Base-by-base conservation (phyloP, 2,329 filamentous ascomycete genomes). In the Colletotrichum spinosum region DNA sequence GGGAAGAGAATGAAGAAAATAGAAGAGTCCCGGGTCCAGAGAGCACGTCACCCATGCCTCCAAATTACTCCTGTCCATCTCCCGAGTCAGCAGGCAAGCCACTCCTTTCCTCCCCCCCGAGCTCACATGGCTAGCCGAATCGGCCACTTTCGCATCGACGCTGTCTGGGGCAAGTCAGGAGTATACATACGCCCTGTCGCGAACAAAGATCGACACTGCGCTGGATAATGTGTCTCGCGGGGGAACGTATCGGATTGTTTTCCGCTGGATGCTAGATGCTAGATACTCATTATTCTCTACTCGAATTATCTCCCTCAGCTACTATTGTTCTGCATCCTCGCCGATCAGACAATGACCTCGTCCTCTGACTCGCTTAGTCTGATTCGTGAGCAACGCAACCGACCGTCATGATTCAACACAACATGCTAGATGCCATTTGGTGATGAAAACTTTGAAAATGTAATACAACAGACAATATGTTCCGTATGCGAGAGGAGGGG, bases 401-500 rank as follows among this genome's bases (percentile, higher is more conserved):
- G 38, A 11, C 25, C 46, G 46, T 35, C 4, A 9, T 13, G 10
- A 34, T 35, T 10, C 25, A 25, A 17, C 44, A 48, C 15, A 7
- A n/a, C 39, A 39, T 17, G 38, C 4, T 42, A 53, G 25, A 11
- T 37, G 25, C 4, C 39, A 45, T 49, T 33, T 13, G 33, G 49
- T 44, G n/a, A 44, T 42, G 34, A 15, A 49, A 34, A 55, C 25
- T 25, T 25, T 5, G 25, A 25, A 25, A 25, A 25, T 25, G 25
- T 25, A 15, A 41, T 52, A n/a, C 13, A 49, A 37, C 17, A 58
- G 39, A 45, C 17, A 52, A 17, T 35, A 46, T 41, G 13, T 42
- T 41, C 39, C 45, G 17, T 52, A 10, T 51, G 46, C n/a, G 34
- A 55, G 58, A 62, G 62, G 60, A 65, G 62, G 62, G 58, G 62